Evolutionary conservation across 2,329 filamentous ascomycete genomes (phyloP), one percentile per base, ranked within the genome.

Genomic region (Epichloe gansuensis): DNA sequence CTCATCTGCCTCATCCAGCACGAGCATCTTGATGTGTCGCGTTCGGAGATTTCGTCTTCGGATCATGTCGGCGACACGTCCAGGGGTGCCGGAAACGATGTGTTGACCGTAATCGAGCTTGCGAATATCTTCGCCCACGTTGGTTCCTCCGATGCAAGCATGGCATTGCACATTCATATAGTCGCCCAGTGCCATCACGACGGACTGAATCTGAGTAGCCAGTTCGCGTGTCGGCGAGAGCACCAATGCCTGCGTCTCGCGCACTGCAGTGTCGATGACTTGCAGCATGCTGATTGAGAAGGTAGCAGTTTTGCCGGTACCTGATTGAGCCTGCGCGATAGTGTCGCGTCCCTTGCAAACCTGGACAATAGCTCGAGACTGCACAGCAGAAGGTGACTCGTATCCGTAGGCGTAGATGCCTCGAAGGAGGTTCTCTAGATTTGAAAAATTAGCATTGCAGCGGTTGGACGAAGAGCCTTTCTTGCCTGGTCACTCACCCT

Each of bases 91-190:
- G 12, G 91, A 95, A 38, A 98, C 93, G 56, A 98, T 91, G 66
- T 98, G 93, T 70, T 95, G 93, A 58, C 93, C 93, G 63, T 97
- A 93, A 69, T 97, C 90, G 56, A 98, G 87, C 74, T 95, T 95
- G 69, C 88, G 85, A 62, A 98, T 98, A 67, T 98, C 93, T 68
- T 97, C 93, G 62, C 93, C 90, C 39, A 98, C 91, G 65, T 95
- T 97, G 60, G 93, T 98, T 55, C 93, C 93, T 60, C 93, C 93
- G 64, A 98, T 97, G 72, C 93, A 98, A 55, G 93, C 91, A 65
- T 98, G 93, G 73, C 93, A 98, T 72, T 98, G 91, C 3, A 98
- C 89, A 67, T 96, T 96, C 93, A 98, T 97, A 77, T 96, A 98
- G 72, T 98, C 93, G 59, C 93, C 93, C n/a, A 98, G 81, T n/a